Percentiles rank a stretch among this genome's conserved stretches.
phyloP scores from a whole-genome alignment of 2,329 filamentous ascomycete species.

The Pseudocercospora pini-densiflorae region DNA sequence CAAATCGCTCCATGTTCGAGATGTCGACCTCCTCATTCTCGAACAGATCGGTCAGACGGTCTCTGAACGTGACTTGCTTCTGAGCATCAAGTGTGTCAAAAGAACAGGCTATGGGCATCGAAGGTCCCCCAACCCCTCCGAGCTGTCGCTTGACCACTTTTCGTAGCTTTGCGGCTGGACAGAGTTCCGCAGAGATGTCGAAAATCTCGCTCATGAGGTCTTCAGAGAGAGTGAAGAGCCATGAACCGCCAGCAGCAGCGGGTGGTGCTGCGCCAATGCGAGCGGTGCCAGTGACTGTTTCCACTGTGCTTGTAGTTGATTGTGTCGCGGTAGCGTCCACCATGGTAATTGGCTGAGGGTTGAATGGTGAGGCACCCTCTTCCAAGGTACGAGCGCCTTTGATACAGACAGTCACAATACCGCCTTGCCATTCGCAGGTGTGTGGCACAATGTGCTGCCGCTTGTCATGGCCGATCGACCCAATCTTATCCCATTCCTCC shows the following conservation, averaged over 20 bases:
- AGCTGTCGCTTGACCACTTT: not conserved
- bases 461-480: not conserved
- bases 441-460: constrained; percentile 5
- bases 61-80: not conserved
- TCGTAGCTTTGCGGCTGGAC: not conserved
- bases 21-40: not conserved
- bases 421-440: constrained; percentile 2
- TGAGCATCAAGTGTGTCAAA: not conserved
- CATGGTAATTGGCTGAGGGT: not conserved
- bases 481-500: not conserved
- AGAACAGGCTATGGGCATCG: not conserved
- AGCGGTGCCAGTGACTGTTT: not conserved
- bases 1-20: not conserved
- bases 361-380: not conserved
- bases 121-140: not conserved
- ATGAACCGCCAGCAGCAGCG: not conserved
- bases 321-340: not conserved
- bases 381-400: not conserved
- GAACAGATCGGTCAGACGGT: not conserved
- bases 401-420: not conserved
- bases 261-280: not conserved
- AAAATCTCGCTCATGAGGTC: constrained; percentile 3
- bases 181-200: not conserved
- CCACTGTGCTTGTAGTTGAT: not conserved
- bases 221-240: constrained; percentile 2